Base-by-base conservation (phyloP, 352 stramenopile species). In the Phytopythium vexans region DNA sequence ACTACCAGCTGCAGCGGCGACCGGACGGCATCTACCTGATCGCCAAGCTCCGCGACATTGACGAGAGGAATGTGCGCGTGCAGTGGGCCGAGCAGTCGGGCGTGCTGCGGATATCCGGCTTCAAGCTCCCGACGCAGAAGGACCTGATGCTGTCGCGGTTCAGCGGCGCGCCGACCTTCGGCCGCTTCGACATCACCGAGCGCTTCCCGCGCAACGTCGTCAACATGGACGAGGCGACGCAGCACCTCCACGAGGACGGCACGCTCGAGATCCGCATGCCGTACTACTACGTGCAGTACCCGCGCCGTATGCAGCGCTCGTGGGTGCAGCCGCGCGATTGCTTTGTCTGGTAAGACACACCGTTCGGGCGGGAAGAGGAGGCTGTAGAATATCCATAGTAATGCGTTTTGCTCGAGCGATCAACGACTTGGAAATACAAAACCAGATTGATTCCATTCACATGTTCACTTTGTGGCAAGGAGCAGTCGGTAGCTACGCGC, bases 181-280 rank as follows among this genome's bases (percentile, higher is more conserved):
- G 79, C 32, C 79, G 76, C 54, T 89, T 89, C 27, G 73, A 87
- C 43, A 86, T 89, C 51, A 50, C 46, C 11, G 67, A 88, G 64
- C 70, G 72, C 33, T 75, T 87, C 49, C 72, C 72, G 34, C 40
- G 53, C 41, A 65, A 72, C 39, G 54, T 70, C 49, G 49, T 83
- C 32, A 66, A 73, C 57, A 68, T 86, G 57, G 68, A 85, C 31
- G 60, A 78, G 15, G 72, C 74, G n/a, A 76, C 73, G 9, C 75
- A 85, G 56, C 64, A 77, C 40, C 44, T 88, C 6, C 46, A 38
- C 12, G 62, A 68, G 27, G 64, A 86, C 51, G 74, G 74, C 21
- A 85, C 66, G 3, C 41, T 88, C 48, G 61, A 86, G 48, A 77
- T 88, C 31, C 72, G 64, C 44, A 71, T 88, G 62, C 77, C 74